phyloP scores from a whole-genome alignment of 116 monocot genomes.

The Cymodocea nodosa region DNA sequence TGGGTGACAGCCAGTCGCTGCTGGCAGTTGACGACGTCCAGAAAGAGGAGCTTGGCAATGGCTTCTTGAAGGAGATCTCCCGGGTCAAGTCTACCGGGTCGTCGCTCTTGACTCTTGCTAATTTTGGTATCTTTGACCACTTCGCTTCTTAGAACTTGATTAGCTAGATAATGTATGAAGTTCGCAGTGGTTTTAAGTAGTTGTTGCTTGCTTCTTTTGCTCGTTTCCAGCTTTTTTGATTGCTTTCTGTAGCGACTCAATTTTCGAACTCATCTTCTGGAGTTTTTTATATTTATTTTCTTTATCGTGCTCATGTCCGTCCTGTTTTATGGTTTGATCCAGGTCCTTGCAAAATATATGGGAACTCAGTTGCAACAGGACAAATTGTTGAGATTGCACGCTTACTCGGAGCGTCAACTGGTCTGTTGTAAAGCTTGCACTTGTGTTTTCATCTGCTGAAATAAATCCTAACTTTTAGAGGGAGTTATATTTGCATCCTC shows the following conservation, averaged over 20 bases:
- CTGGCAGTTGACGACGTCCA: conserved; percentile 45
- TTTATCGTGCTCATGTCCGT: background rate
- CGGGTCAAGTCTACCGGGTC: conserved; percentile 46
- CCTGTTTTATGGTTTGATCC: background rate
- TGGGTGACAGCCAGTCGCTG: conserved; percentile 73
- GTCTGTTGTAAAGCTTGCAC: conserved; percentile 23
- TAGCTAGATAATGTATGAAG: too few relatives aligned
- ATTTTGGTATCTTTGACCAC: conserved; percentile 19
- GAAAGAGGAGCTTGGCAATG: conserved; percentile 30
- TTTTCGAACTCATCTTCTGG: background rate
- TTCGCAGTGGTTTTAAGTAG: too few relatives aligned
- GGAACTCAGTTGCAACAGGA: conserved; percentile 22
- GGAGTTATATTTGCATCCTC: background rate
- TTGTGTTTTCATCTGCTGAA: background rate
- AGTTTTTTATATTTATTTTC: background rate
- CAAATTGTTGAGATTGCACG: conserved; percentile 45
- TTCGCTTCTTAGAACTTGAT: too few relatives aligned
- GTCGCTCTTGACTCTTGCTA: conserved; percentile 30
- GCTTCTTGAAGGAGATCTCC: conserved; percentile 40
- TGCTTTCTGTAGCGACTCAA: background rate
- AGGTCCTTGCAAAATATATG: conserved; percentile 55
- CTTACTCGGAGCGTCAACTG: conserved; percentile 56
- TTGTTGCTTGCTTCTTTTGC: too few relatives aligned
- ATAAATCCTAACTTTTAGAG: too few relatives aligned
- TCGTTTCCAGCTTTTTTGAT: too few relatives aligned